These are phyloP conservation scores for Yamadazyma oceani DNA, from an alignment of 1,139 yeast species.

Conservation along the genomic window DNA sequence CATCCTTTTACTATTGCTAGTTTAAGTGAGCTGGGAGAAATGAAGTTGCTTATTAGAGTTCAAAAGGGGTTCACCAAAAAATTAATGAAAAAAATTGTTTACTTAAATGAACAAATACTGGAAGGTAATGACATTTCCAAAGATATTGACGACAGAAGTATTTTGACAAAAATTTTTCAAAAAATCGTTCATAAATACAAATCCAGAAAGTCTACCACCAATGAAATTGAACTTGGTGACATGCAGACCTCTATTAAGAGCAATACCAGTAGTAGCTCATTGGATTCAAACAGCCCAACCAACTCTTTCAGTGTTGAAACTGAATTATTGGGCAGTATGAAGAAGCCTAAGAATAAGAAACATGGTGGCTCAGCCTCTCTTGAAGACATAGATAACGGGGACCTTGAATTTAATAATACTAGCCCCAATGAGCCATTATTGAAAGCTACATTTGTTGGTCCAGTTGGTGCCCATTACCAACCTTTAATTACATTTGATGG, in stretches of 20 bases:
- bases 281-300: no score
- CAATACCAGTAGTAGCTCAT: not conserved
- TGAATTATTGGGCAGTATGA: slow-evolving; percentile 11
- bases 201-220: not conserved
- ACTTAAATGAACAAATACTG: slow-evolving; percentile 15
- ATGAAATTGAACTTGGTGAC: not conserved
- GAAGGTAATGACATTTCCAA: slow-evolving; percentile 8
- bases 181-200: not conserved
- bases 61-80: slow-evolving; percentile 47
- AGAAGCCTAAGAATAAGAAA: slow-evolving; percentile 2
- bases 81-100: slow-evolving; percentile 26
- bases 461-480: slow-evolving; percentile 44
- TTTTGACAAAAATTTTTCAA: not conserved
- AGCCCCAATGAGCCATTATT: slow-evolving; percentile 25
- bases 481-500: slow-evolving; percentile 44
- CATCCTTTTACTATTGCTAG: slow-evolving; percentile 52
- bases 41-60: slow-evolving; percentile 39
- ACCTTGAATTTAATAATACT: slow-evolving; percentile 11
- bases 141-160: not conserved
- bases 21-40: slow-evolving; percentile 35
- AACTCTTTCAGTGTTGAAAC: slow-evolving; percentile 14
- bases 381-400: slow-evolving; percentile 8
- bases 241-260: not conserved
- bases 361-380: not conserved
- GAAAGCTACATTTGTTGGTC: slow-evolving; percentile 42